Conservation (phyloP, 257 asterid species). For the Solanum commersonii region DNA sequence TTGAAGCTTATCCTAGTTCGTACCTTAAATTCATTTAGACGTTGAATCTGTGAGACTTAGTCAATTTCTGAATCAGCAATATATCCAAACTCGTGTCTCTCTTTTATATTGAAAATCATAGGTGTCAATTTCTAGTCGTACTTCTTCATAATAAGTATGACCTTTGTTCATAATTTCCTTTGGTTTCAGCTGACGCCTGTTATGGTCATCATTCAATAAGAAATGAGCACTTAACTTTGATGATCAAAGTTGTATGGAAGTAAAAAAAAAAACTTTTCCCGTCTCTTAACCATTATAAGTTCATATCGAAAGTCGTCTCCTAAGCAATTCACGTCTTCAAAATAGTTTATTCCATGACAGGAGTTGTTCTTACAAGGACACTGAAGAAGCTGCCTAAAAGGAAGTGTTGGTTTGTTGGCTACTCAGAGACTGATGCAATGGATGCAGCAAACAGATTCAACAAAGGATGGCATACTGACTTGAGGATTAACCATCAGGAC, state of each 20-base stretch:
- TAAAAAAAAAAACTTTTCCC: neutral
- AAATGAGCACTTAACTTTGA: neutral
- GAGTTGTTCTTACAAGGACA: slow-evolving; percentile 47
- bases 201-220: neutral
- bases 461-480: slow-evolving; percentile 43
- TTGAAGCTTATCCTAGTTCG: neutral
- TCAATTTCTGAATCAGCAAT: neutral
- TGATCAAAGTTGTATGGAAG: neutral
- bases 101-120: neutral
- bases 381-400: slow-evolving; percentile 39
- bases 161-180: neutral
- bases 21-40: neutral
- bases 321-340: neutral
- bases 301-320: neutral
- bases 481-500: slow-evolving; percentile 55
- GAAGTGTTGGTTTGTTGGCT: slow-evolving; percentile 72
- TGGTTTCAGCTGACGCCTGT: neutral
- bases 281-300: neutral
- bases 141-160: neutral
- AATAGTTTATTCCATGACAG: slow-evolving; percentile 17
- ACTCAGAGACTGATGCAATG: slow-evolving; percentile 23
- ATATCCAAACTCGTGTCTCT: neutral
- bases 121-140: neutral
- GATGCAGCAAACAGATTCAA: slow-evolving; percentile 40
- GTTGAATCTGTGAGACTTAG: neutral